Evolutionary conservation across 2,329 filamentous ascomycete genomes (phyloP), one percentile per base, ranked within the genome.

Genomic region (Penicillium sp.): DNA sequence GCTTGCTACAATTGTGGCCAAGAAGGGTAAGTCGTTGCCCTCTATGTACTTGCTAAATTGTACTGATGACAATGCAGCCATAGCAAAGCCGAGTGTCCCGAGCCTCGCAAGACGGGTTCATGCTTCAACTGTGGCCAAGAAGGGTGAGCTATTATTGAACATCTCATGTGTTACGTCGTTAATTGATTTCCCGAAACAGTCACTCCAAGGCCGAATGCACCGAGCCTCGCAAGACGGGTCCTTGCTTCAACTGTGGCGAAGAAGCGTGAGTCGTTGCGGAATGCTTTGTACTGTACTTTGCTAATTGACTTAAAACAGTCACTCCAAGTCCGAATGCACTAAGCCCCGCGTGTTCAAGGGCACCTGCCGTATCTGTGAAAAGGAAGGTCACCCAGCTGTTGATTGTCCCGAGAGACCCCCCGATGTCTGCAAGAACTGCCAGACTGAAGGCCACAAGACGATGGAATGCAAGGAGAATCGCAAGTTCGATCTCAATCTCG

Each of bases 261-360:
- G 47, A 54, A 32, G 52, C 52, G 54, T 54, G 24, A 53, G 52
- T 48, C 4, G 6, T 21, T 28, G 3, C n/a, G 19, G 33, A 6
- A 15, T n/a, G 4, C 8, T 32, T 9, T 32, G 4, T 31, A 4
- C 6, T n/a, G 4, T 6, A 26, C 2, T 24, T 6, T 38, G 12
- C 26, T 45, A 33, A 41, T 24, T 33, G 29, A 9, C 6, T 32
- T 21, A 38, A 45, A n/a, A 34, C 38, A 58, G 56, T 4, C 54
- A 57, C 24, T 43, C 41, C n/a, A 59, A 59, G 54, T 33, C 37
- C 7, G 52, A 75, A 2, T 77, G 74, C 52, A 64, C 72, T 17
- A 69, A 74, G 26, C 72, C 72, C 43, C 69, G 69, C 39, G 67
- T 73, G 19, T 75, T 75, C 61, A 74, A 66, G 29, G 74, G 74